Evolutionary conservation across 2,329 filamentous ascomycete genomes (phyloP).

Genomic region (Phoma sp.): DNA sequence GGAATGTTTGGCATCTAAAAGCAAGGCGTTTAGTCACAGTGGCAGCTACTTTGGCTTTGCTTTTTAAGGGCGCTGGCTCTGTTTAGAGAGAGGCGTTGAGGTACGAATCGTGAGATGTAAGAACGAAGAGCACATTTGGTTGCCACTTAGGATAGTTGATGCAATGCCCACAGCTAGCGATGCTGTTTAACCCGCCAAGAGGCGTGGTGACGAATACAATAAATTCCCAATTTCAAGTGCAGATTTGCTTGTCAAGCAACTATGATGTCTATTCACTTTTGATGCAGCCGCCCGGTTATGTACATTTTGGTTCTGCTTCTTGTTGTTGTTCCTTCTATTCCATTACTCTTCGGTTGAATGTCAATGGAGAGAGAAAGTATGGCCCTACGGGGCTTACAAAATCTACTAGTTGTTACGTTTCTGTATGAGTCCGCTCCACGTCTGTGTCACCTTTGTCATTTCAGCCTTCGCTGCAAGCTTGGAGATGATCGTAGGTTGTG

Average conservation of each 20-base stretch:
- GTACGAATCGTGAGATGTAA: slow-evolving; percentile 2
- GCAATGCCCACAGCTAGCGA: slow-evolving; percentile 2
- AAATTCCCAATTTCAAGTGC: slow-evolving; percentile 1
- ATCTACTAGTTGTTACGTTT: too few relatives aligned
- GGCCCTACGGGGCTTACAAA: too few relatives aligned
- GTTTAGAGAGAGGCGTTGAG: slow-evolving; percentile 9
- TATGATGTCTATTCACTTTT: neutral
- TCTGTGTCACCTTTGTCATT: too few relatives aligned
- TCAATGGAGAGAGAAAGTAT: too few relatives aligned
- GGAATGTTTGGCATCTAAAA: slow-evolving; percentile 15
- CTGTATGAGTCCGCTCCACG: too few relatives aligned
- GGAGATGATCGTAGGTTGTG: neutral
- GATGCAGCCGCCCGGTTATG: neutral
- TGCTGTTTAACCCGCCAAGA: slow-evolving; percentile 12
- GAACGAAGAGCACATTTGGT: slow-evolving; percentile 1
- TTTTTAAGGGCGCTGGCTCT: slow-evolving; percentile 13
- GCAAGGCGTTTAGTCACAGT: slow-evolving; percentile 13
- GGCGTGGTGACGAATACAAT: slow-evolving; percentile 17
- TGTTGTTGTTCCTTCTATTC: too few relatives aligned
- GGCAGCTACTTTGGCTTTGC: slow-evolving; percentile 6
- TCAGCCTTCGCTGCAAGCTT: too few relatives aligned
- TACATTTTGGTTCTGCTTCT: too few relatives aligned
- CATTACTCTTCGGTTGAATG: too few relatives aligned
- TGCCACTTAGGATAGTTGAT: slow-evolving; percentile 19
- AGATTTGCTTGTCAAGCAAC: neutral